These are phyloP conservation scores for Zanthoxylum bungeanum DNA, from an alignment of 345 rosid species.

Conservation along the genomic window DNA sequence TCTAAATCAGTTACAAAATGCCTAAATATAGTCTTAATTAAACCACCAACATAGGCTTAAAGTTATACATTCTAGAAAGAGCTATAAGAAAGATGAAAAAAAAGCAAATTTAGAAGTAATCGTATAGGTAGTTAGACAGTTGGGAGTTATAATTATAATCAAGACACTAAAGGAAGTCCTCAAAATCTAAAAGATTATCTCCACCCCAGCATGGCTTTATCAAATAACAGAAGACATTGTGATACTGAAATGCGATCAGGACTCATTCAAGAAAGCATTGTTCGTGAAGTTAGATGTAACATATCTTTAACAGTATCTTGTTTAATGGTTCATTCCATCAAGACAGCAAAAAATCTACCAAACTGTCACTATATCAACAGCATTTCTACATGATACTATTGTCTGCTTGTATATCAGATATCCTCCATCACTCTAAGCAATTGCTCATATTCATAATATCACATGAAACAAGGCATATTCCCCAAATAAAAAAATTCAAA, in stretches of 20 bases:
- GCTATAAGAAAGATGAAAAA: background rate
- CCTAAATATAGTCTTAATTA: background rate
- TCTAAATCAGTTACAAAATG: background rate
- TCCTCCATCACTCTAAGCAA: background rate
- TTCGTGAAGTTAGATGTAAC: background rate
- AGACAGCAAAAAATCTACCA: background rate
- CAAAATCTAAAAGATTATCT: background rate
- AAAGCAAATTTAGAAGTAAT: background rate
- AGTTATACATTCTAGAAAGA: background rate
- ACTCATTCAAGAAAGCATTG: background rate
- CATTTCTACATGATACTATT: background rate
- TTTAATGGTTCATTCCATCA: background rate
- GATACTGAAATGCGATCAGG: background rate
- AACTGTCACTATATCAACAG: background rate
- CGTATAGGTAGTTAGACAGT: background rate
- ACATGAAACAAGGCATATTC: background rate
- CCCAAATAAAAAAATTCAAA: background rate
- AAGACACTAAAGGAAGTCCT: background rate
- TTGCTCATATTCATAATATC: background rate
- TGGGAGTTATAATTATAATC: background rate
- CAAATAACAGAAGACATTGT: background rate
- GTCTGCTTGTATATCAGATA: background rate
- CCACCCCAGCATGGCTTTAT: background rate
- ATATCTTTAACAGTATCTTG: background rate
- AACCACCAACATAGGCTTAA: background rate